phyloP scores from a whole-genome alignment of 495 filamentous ascomycete genomes.

The Penicillium atrosanguineum region DNA sequence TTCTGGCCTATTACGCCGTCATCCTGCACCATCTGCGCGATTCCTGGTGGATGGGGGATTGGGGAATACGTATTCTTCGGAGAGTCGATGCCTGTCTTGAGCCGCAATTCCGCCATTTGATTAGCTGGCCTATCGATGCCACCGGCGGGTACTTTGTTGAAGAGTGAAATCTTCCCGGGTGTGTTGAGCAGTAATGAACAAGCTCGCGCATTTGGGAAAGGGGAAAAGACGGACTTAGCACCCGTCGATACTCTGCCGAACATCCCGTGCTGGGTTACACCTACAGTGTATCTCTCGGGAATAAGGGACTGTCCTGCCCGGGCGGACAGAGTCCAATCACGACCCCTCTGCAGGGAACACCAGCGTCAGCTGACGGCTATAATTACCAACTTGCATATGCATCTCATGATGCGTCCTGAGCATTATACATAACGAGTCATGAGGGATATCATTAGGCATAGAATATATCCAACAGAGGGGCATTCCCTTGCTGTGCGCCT shows the following conservation, averaged over 20 bases:
- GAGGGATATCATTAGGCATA: constrained; percentile 23
- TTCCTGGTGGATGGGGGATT: constrained; percentile 53
- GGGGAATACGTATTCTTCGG: constrained; percentile 34
- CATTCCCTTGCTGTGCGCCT: constrained; percentile 3
- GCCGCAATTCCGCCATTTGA: constrained; percentile 31
- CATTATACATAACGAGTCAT: constrained; percentile 21
- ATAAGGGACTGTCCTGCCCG: not conserved
- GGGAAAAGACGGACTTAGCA: not conserved
- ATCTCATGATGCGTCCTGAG: constrained; percentile 2
- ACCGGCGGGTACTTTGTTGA: constrained; percentile 36
- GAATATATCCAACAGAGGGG: constrained; percentile 11
- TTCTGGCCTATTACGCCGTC: constrained; percentile 52
- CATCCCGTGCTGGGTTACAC: not conserved
- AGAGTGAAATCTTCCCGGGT: not conserved
- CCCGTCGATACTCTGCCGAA: not conserved
- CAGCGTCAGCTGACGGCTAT: not conserved
- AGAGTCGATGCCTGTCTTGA: constrained; percentile 31
- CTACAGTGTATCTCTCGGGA: not conserved
- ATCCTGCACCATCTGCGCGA: constrained; percentile 47
- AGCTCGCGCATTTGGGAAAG: not conserved
- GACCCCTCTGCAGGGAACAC: not conserved
- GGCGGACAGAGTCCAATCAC: not conserved
- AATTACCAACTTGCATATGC: constrained; percentile 6
- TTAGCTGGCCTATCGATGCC: constrained; percentile 41
- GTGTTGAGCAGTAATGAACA: not conserved